Conservation (phyloP, 768 basidiomycete species). For the Lyophyllum atratum region DNA sequence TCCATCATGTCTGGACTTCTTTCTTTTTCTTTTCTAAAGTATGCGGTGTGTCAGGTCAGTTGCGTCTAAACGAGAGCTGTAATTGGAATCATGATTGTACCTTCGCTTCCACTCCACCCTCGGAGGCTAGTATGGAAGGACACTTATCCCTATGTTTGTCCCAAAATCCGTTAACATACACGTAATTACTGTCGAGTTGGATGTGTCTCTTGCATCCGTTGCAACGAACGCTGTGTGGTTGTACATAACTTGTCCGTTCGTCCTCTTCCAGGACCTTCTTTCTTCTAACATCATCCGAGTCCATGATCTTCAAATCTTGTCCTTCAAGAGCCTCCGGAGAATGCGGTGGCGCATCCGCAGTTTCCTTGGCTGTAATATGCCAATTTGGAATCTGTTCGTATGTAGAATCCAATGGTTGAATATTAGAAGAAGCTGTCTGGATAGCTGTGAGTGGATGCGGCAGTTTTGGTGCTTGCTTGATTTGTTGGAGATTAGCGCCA, state of each 20-base stretch:
- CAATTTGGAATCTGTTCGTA: not conserved
- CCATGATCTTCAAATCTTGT: not conserved
- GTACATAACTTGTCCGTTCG: not conserved
- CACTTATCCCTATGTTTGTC: constrained; percentile 1
- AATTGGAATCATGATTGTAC: not conserved
- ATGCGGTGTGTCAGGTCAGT: not conserved
- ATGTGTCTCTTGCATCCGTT: not conserved
- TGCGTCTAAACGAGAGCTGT: not conserved
- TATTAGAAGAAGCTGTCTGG: not conserved
- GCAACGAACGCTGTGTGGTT: not conserved
- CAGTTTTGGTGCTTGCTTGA: not conserved
- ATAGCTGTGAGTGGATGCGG: not conserved
- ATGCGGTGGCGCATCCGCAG: not conserved
- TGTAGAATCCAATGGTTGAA: not conserved
- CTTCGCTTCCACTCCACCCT: not conserved
- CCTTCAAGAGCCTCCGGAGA: not conserved
- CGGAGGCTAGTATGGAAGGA: not conserved
- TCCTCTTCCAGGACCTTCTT: not conserved
- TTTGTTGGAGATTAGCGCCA: not conserved
- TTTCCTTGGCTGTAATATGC: not conserved
- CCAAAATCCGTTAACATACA: not conserved
- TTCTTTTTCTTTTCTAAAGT: not conserved
- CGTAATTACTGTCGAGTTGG: not conserved
- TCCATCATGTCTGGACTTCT: not conserved
- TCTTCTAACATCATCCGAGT: not conserved